These are phyloP conservation scores for Basidioascus undulatus DNA, from an alignment of 768 basidiomycete species.

Conservation along the genomic window DNA sequence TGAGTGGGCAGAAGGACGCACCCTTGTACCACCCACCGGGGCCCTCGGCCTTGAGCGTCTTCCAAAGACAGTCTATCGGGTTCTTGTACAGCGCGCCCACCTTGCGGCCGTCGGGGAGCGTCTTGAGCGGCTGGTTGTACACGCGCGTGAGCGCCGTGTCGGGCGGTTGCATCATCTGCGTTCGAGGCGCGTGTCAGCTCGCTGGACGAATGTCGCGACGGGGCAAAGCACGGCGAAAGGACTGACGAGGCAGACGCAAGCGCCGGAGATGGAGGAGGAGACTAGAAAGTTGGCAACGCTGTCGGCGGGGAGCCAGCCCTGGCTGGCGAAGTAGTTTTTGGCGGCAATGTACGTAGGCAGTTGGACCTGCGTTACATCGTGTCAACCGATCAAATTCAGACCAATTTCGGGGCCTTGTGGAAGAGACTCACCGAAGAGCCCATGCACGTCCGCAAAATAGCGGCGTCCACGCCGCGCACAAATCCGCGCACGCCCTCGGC, in stretches of 20 bases:
- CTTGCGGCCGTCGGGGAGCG: constrained; percentile 38
- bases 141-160: constrained; percentile 58
- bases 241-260: constrained; percentile 35
- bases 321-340: constrained; percentile 48
- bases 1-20: constrained; percentile 10
- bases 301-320: constrained; percentile 44
- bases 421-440: constrained; percentile 43
- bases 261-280: constrained; percentile 69
- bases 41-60: constrained; percentile 77
- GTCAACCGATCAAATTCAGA: not conserved
- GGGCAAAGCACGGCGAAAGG: constrained; percentile 10
- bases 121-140: constrained; percentile 78
- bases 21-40: constrained; percentile 91
- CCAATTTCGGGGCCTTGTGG: not conserved
- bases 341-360: constrained; percentile 86
- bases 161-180: constrained; percentile 14
- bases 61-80: constrained; percentile 90
- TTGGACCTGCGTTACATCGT: constrained; percentile 64
- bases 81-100: constrained; percentile 51
- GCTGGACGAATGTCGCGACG: not conserved
- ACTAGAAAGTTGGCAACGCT: constrained; percentile 68
- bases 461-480: constrained; percentile 74
- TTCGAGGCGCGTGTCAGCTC: not conserved
- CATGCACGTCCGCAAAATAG: constrained; percentile 80
- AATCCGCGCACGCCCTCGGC: constrained; percentile 59